Percentiles rank a stretch among this genome's conserved stretches.
phyloP scores from a whole-genome alignment of 2,329 filamentous ascomycete species.

The Passalora sequoiae region DNA sequence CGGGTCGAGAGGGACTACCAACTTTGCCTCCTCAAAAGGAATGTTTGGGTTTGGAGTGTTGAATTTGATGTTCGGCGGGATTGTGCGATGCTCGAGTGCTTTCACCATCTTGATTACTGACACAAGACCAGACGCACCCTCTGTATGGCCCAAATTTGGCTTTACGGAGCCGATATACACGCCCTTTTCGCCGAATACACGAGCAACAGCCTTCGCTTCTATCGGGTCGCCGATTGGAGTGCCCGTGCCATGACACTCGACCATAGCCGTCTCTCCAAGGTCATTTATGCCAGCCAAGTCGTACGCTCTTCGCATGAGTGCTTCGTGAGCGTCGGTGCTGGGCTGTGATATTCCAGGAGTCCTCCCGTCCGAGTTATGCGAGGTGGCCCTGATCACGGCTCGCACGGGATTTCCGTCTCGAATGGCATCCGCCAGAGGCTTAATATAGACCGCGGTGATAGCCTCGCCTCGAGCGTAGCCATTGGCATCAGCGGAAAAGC shows the following conservation, averaged over 20 bases:
- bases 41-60: conserved; percentile 29
- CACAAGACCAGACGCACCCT: too few relatives aligned
- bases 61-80: conserved; percentile 17
- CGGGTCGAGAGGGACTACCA: conserved; percentile 16
- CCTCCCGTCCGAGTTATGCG: conserved; percentile 9
- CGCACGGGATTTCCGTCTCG: conserved; percentile 13
- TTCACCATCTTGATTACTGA: too few relatives aligned
- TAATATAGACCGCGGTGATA: conserved; percentile 47
- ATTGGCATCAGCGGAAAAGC: conserved; percentile 38
- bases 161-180: too few relatives aligned
- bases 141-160: too few relatives aligned
- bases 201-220: conserved; percentile 19
- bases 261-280: conserved; percentile 14
- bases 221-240: conserved; percentile 23
- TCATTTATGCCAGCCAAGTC: conserved; percentile 29
- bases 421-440: conserved; percentile 44
- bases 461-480: conserved; percentile 53
- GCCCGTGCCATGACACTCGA: conserved; percentile 28
- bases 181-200: too few relatives aligned
- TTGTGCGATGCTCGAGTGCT: too few relatives aligned
- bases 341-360: conserved; percentile 41
- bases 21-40: conserved; percentile 11
- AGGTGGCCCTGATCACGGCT: conserved; percentile 10
- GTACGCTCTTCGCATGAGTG: conserved; percentile 36
- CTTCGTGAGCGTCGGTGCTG: conserved; percentile 32